Conservation (phyloP, 129 eudicot species). For the Chrysanthemum lavandulifolium region DNA sequence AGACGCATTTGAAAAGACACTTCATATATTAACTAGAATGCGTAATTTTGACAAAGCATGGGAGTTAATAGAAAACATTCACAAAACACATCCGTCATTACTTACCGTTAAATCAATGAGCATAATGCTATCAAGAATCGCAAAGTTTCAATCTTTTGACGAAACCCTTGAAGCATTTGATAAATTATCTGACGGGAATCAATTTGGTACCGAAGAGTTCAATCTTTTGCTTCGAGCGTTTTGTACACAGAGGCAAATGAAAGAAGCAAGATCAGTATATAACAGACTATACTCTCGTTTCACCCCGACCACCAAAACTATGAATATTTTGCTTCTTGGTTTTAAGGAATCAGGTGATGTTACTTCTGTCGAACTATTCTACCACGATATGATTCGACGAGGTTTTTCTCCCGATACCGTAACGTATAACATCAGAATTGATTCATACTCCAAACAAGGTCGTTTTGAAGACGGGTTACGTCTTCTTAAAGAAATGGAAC, state of each 20-base stretch:
- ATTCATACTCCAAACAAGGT: conserved; percentile 74
- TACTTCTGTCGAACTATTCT: conserved; percentile 76
- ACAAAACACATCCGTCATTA: conserved; percentile 52
- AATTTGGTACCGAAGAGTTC: conserved; percentile 74
- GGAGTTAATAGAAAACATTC: conserved; percentile 9
- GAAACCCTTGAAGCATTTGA: conserved; percentile 83
- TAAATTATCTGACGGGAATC: conserved; percentile 50
- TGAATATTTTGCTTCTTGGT: conserved; percentile 85
- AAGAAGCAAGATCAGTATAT: conserved; percentile 73
- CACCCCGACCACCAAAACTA: conserved; percentile 70
- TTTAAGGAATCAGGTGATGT: conserved; percentile 79
- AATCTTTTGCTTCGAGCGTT: conserved; percentile 79
- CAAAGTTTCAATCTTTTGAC: conserved; percentile 66
- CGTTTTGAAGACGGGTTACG: conserved; percentile 32
- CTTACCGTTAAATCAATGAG: conserved; percentile 75
- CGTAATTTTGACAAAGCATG: too few relatives aligned
- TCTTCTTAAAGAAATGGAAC: conserved; percentile 52
- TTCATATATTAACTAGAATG: too few relatives aligned
- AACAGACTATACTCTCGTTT: conserved; percentile 54
- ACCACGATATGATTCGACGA: conserved; percentile 77
- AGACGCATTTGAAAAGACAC: conserved; percentile 39
- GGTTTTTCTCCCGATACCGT: conserved; percentile 66
- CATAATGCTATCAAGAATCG: conserved; percentile 74
- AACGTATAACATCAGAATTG: conserved; percentile 40
- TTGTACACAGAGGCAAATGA: conserved; percentile 82